Base-by-base conservation (phyloP, 768 basidiomycete genomes). In the Pulveroboletus sp. region DNA sequence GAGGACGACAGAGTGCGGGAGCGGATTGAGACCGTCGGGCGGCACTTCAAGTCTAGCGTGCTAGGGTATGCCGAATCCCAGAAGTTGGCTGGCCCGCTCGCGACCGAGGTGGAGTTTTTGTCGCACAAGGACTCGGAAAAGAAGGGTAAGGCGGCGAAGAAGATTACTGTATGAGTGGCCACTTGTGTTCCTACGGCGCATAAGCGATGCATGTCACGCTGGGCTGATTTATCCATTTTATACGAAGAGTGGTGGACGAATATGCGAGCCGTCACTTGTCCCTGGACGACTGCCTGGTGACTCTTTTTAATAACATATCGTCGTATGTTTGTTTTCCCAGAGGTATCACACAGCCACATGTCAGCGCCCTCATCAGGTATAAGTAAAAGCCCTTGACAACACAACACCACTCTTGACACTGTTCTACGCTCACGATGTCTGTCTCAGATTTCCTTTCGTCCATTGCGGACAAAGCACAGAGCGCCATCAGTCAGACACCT, bases 101-200 rank as follows among this genome's bases (percentile, higher is more conserved):
- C 92, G 55, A 94, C 92, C 6, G 93, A 97, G 73, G 91, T 96
- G 30, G 90, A 94, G 73, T 97, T 93, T 67, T 69, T 90, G 69
- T 91, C 89, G 62, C 92, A 95, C 75, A 93, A 93, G 71, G 93
- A 95, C 70, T 86, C 86, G 57, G 92, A 94, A 77, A 93, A 86
- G 80, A 95, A 94, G 76, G 87, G 86, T 64, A 93, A 92, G 70
- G 66, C 77, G 47, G 78, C 80, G 60, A 86, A 80, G 77, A 93
- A 90, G 76, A 86, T 89, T 47, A 63, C 81, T 64, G 82, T 88
- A 52, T 89, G 73, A 72, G 53, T 43, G 50, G 24, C 32, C 5
- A 39, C 44, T 46, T 54, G 53, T 56, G 45, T 54, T 57, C 36
- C 51, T 55, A 51, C 50, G 47, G 49, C 42, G 38, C 46, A 46